These are phyloP conservation scores for Alnus glutinosa DNA, from an alignment of 306 rosid species.

Conservation along the genomic window DNA sequence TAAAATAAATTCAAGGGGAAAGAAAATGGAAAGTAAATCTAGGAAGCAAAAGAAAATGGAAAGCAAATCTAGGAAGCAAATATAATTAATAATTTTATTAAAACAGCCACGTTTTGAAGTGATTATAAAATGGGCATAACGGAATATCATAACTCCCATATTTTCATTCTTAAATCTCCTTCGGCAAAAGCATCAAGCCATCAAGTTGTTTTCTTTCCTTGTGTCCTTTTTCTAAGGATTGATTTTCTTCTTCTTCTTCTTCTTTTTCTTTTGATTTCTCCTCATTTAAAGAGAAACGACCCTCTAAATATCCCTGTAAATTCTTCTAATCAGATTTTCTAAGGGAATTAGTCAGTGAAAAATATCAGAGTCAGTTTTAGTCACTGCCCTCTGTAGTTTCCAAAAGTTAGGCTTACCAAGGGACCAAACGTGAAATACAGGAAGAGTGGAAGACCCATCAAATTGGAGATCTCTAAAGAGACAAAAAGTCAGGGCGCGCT, in stretches of 20 bases:
- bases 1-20: background rate
- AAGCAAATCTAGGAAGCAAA: background rate
- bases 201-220: background rate
- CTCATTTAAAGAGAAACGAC: background rate
- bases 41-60: constrained; percentile 2
- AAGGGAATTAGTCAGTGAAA: constrained; percentile 6
- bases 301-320: constrained; percentile 19
- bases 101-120: constrained; percentile 2
- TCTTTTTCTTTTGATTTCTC: background rate
- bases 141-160: background rate
- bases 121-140: background rate
- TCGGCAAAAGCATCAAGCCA: too few species aligned
- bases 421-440: constrained; percentile 35
- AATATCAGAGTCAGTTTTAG: background rate
- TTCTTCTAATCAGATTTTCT: background rate
- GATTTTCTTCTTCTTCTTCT: constrained; percentile 15
- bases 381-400: constrained; percentile 21
- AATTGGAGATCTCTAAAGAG: constrained; percentile 36
- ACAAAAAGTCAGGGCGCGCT: constrained; percentile 21
- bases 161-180: constrained; percentile 8
- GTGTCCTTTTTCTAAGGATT: background rate
- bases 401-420: constrained; percentile 38
- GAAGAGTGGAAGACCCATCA: constrained; percentile 30
- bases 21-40: constrained; percentile 20
- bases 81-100: background rate